phyloP scores from a whole-genome alignment of 2,329 filamentous ascomycete genomes.

The Escovopsis sp. region DNA sequence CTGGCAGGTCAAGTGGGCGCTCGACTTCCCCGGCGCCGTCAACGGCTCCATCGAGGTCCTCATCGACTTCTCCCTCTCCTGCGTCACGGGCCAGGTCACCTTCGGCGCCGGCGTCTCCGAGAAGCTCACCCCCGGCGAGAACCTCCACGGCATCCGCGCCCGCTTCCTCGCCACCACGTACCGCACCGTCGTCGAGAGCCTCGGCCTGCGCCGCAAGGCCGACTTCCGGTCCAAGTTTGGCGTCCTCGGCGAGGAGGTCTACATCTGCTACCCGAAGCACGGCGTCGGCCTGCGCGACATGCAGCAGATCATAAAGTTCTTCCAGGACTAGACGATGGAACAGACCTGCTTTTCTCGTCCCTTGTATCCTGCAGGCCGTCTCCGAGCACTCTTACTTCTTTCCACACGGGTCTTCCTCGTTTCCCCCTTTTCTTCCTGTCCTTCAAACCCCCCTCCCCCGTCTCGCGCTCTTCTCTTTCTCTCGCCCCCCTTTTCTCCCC shows the following conservation, averaged over 20 bases:
- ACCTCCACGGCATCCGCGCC: conserved; percentile 65
- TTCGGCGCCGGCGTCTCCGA: conserved; percentile 73
- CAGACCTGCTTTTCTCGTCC: no score
- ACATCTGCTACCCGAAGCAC: conserved; percentile 78
- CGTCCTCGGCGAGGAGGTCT: conserved; percentile 67
- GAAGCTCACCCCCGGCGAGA: conserved; percentile 62
- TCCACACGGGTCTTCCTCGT: no score
- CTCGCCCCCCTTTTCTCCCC: no score
- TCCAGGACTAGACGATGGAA: conserved; percentile 48
- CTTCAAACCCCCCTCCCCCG: no score
- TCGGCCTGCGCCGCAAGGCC: conserved; percentile 68
- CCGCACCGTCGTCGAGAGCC: conserved; percentile 64
- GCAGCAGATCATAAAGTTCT: conserved; percentile 78
- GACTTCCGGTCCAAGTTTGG: conserved; percentile 89
- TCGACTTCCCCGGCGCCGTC: conserved; percentile 81
- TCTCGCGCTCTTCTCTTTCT: no score
- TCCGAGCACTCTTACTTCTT: no score
- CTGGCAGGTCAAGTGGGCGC: conserved; percentile 92
- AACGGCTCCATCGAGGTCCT: conserved; percentile 76
- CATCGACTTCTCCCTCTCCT: conserved; percentile 51
- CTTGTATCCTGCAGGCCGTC: no score
- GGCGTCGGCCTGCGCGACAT: conserved; percentile 71
- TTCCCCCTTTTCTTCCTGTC: no score
- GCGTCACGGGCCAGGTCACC: conserved; percentile 46
- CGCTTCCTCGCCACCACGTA: conserved; percentile 75